Conservation (phyloP, 805 yeast genomes). For the Blastobotrys chiropterorum region DNA sequence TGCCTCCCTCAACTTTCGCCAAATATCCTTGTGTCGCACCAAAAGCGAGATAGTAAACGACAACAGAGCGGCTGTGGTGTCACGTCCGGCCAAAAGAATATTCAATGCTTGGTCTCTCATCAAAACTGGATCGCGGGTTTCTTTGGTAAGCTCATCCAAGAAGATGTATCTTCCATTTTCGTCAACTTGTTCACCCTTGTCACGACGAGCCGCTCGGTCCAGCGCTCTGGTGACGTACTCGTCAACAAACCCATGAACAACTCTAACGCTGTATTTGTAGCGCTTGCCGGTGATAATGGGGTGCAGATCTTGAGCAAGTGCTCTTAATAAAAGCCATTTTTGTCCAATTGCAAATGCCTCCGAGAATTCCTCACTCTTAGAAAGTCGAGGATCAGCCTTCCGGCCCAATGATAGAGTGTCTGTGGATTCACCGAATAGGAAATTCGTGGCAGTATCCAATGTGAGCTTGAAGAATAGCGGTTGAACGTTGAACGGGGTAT, state of each 20-base stretch:
- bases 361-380: background rate
- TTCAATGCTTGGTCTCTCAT: slow-evolving; percentile 47
- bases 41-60: slow-evolving; percentile 42
- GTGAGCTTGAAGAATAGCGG: background rate
- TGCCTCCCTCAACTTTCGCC: slow-evolving; percentile 33
- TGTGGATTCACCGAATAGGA: slow-evolving; percentile 17
- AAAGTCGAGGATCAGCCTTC: background rate
- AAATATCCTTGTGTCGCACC: slow-evolving; percentile 34
- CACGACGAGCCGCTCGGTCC: slow-evolving; percentile 16
- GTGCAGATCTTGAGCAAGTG: slow-evolving; percentile 18
- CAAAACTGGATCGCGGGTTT: slow-evolving; percentile 41
- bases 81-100: slow-evolving; percentile 49
- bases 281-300: slow-evolving; percentile 17
- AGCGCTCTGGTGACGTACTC: slow-evolving; percentile 36
- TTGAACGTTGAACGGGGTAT: slow-evolving; percentile 15
- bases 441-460: slow-evolving; percentile 25
- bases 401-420: slow-evolving; percentile 1
- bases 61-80: slow-evolving; percentile 48
- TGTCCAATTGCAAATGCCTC: background rate
- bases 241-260: slow-evolving; percentile 34
- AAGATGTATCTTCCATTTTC: slow-evolving; percentile 39
- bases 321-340: background rate
- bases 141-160: slow-evolving; percentile 42
- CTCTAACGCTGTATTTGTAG: slow-evolving; percentile 29
- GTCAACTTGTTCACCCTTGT: slow-evolving; percentile 20